These are phyloP conservation scores for Platismatia glauca DNA, from an alignment of 495 filamentous ascomycete genomes.

Conservation along the genomic window DNA sequence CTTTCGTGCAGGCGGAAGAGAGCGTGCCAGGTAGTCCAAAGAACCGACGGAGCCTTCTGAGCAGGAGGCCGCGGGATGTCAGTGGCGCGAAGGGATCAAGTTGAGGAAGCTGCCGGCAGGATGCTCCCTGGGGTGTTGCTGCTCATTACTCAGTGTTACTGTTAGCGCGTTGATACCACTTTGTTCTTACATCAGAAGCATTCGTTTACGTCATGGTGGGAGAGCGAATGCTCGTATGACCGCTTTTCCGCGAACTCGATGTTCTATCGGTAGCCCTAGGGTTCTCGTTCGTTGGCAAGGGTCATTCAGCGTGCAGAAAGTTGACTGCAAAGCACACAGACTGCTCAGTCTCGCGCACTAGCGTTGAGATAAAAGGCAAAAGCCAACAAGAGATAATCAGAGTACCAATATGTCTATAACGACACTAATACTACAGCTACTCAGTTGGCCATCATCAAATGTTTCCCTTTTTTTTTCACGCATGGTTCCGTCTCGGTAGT, in stretches of 20 bases:
- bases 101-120: background rate
- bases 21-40: constrained; percentile 47
- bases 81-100: constrained; percentile 18
- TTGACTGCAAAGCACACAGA: background rate
- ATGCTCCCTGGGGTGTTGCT: background rate
- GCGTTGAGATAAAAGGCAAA: too few relatives aligned
- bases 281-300: background rate
- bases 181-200: background rate
- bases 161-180: constrained; percentile 14
- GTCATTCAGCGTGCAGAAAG: too few relatives aligned
- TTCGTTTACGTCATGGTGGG: too few relatives aligned
- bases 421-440: background rate
- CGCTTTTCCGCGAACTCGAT: background rate
- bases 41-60: constrained; percentile 45
- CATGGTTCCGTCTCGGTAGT: too few relatives aligned
- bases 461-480: too few relatives aligned
- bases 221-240: background rate
- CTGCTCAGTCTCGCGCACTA: background rate
- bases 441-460: too few relatives aligned
- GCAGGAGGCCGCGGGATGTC: constrained; percentile 38
- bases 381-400: background rate
- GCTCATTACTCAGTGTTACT: background rate
- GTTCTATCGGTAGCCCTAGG: background rate
- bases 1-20: constrained; percentile 41
- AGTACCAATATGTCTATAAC: background rate